Base-by-base conservation (phyloP, 805 yeast species). In the Diddensiella caesifluorescens region DNA sequence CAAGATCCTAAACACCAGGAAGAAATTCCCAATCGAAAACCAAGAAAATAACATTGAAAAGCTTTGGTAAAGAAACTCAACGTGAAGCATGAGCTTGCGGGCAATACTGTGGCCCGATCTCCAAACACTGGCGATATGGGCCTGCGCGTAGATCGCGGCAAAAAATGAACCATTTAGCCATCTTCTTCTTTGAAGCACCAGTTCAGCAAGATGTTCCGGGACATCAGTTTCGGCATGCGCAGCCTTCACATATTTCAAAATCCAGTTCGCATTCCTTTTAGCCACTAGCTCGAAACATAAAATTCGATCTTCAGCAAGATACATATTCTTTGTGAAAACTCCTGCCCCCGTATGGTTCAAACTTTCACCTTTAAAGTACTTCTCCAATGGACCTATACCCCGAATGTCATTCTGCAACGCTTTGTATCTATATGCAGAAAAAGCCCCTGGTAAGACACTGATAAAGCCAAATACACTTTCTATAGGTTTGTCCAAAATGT, bases 151-250 rank as follows among this genome's bases (percentile, higher is more conserved):
- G 44, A 88, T 71, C 5, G 95, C 92, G 0, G 97, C 97, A 65
- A 92, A 90, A 56, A 92, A 83, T 0, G 97, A 88, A 42, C 97
- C 97, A 61, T 90, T 90, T 51, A 90, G 74, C 97, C 97, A 92
- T 65, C 97, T 78, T 60, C 97, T 75, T 68, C 97, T 77, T 63
- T 90, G 97, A 30, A 88, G 73, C 23, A 92, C 80, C 49, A 90
- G 80, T 56, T 89, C 96, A 18, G 92, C 80, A 25, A 90, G 73
- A 26, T 75, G 69, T 51, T 84, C 95, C 4, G 97, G 97, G 35
- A 89, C 97, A 73, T 92, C 97, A 3, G 97, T 92, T 51, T 85
- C 88, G 0, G 97, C 97, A 49, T 77, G 77, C 3, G 97, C 95
- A 42, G 80, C 75, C 57, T 83, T 83, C 53, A 90, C 95, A 56